Percentiles rank a stretch among this genome's conserved stretches.
Conservation (phyloP, 192 early-diverging fungal genomes). For the Podila verticillata region DNA sequence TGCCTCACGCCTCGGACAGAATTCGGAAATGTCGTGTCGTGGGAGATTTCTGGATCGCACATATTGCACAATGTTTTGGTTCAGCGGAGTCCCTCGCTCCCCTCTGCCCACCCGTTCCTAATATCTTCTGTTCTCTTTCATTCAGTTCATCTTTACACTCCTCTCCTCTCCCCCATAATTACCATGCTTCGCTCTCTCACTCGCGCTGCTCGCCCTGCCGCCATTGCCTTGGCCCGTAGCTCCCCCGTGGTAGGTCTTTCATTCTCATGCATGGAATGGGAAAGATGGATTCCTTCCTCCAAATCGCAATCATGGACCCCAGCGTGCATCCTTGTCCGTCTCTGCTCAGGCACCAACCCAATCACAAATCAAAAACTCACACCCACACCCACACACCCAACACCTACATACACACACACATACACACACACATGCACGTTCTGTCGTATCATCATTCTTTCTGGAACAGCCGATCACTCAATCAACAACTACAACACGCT, state of each 20-base stretch:
- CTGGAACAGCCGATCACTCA: neutral
- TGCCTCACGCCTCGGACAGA: too few species aligned
- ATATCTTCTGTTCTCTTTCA: conserved; percentile 13
- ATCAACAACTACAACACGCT: too few species aligned
- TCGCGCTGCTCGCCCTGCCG: conserved; percentile 60
- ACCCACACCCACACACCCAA: too few species aligned
- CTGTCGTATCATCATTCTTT: neutral
- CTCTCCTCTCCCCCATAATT: conserved; percentile 17
- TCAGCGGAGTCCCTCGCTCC: too few species aligned
- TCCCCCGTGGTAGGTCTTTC: conserved; percentile 56
- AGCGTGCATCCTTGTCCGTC: neutral
- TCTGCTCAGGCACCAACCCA: too few species aligned
- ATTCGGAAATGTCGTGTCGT: too few species aligned
- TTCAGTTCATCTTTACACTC: conserved; percentile 30
- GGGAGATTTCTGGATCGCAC: too few species aligned
- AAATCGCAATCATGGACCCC: neutral
- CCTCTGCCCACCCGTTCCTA: too few species aligned
- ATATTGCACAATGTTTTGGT: too few species aligned
- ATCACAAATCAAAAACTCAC: too few species aligned
- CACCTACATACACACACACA: too few species aligned
- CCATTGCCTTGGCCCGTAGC: conserved; percentile 58
- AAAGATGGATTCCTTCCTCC: neutral
- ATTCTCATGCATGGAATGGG: neutral
- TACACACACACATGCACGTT: too few species aligned
- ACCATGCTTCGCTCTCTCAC: conserved; percentile 53